Conservation (phyloP, 768 basidiomycete species). For the Tephrocybe sp. region DNA sequence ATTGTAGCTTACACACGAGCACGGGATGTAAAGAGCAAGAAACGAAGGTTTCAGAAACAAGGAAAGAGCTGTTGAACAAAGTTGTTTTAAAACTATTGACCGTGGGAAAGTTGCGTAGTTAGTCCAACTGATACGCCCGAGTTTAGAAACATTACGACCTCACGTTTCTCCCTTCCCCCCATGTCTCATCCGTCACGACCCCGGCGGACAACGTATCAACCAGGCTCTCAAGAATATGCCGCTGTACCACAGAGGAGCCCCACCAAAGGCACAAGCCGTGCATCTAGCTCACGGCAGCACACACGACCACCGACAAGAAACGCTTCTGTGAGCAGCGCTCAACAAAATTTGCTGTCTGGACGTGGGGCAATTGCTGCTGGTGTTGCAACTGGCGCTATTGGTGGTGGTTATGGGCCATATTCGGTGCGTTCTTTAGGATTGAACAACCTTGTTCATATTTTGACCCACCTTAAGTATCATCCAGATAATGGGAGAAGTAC, state of each 20-base stretch:
- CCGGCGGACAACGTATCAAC: constrained; percentile 37
- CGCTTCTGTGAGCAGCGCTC: constrained; percentile 22
- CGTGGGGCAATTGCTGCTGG: constrained; percentile 66
- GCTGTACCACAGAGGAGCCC: constrained; percentile 67
- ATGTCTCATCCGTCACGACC: constrained; percentile 38
- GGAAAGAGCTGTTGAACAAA: neutral
- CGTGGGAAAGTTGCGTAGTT: constrained; percentile 10
- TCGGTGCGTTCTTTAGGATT: constrained; percentile 48
- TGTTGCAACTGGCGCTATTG: constrained; percentile 78
- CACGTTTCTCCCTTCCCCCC: constrained; percentile 20
- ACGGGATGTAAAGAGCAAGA: too few species aligned
- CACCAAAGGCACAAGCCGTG: constrained; percentile 25
- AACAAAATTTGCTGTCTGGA: constrained; percentile 31
- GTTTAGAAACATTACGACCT: constrained; percentile 10
- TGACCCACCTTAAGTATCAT: constrained; percentile 46
- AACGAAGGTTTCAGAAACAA: neutral
- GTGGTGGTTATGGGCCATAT: constrained; percentile 82
- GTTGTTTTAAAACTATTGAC: constrained; percentile 4
- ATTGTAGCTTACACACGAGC: neutral
- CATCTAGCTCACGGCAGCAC: constrained; percentile 19
- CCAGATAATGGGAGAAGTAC: constrained; percentile 42
- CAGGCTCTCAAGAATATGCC: constrained; percentile 54
- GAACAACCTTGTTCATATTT: constrained; percentile 4
- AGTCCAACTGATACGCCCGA: neutral
- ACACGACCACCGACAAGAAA: constrained; percentile 23